Percentiles rank a stretch among this genome's conserved stretches.
Conservation (phyloP, 2,329 filamentous ascomycete genomes). For the Botrytis galanthina region DNA sequence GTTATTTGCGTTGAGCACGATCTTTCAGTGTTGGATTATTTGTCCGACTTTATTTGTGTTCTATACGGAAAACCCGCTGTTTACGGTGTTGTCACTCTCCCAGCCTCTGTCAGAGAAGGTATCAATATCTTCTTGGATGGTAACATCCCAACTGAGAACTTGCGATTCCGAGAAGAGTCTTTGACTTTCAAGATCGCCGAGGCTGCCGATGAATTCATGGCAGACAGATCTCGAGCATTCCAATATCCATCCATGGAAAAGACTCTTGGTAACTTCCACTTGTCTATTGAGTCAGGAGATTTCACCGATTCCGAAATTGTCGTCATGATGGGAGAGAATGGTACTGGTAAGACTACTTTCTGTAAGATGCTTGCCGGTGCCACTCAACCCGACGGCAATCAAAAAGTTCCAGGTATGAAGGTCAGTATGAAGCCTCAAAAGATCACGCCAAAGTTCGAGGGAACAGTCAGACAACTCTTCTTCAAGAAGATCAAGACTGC, state of each 20-base stretch:
- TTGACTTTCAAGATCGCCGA: conserved; percentile 93
- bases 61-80: conserved; percentile 94
- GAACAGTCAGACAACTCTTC: conserved; percentile 95
- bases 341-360: conserved; percentile 99
- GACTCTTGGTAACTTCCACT: conserved; percentile 83
- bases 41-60: conserved; percentile 97
- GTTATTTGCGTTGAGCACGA: conserved; percentile 99
- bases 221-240: conserved; percentile 82
- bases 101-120: conserved; percentile 93
- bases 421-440: conserved; percentile 99
- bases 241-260: conserved; percentile 89
- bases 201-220: conserved; percentile 80
- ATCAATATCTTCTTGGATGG: conserved; percentile 99
- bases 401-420: conserved; percentile 85
- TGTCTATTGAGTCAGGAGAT: conserved; percentile 75
- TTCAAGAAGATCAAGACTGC: conserved; percentile 99
- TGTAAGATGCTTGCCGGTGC: conserved; percentile 93
- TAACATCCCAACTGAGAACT: conserved; percentile 95
- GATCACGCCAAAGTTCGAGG: conserved; percentile 96
- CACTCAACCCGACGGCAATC: conserved; percentile 80
- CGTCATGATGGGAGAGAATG: conserved; percentile 99
- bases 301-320: conserved; percentile 99
- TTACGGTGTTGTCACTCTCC: conserved; percentile 96
- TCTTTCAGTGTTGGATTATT: conserved; percentile 95
- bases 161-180: conserved; percentile 96